Evolutionary conservation across 192 early-diverging fungal genomes (phyloP).

Genomic region (Jimgerdemannia lactiflua): DNA sequence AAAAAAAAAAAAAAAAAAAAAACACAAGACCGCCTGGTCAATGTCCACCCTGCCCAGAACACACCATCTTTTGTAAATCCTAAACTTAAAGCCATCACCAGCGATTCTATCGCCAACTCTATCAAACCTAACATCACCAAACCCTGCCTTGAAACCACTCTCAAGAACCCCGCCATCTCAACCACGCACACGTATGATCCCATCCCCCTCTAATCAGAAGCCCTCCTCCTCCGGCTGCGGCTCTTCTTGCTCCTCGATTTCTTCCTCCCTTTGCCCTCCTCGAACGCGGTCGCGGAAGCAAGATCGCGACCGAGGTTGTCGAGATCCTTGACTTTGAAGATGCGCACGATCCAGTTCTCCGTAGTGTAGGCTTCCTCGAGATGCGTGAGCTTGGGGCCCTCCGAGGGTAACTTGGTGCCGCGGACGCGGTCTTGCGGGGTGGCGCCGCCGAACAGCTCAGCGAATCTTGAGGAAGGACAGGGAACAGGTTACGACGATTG

Average conservation of each 20-base stretch:
- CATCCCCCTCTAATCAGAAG: background rate
- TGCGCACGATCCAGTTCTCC: conserved; percentile 98
- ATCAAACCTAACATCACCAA: too few species aligned
- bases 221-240: conserved; percentile 19
- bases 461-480: conserved; percentile 38
- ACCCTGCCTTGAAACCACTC: too few species aligned
- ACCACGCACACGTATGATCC: too few species aligned
- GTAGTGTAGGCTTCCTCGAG: conserved; percentile 95
- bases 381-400: conserved; percentile 75
- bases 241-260: conserved; percentile 5
- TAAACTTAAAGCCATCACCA: too few species aligned
- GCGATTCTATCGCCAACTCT: too few species aligned
- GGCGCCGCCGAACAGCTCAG: conserved; percentile 79
- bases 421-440: conserved; percentile 85
- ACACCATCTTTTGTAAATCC: too few species aligned
- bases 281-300: conserved; percentile 59
- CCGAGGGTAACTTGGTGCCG: conserved; percentile 64
- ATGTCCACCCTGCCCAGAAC: too few species aligned
- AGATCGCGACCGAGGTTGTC: conserved; percentile 88
- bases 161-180: too few species aligned
- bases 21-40: too few species aligned
- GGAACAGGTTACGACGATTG: too few species aligned
- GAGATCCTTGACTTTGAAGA: conserved; percentile 96
- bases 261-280: conserved; percentile 40
- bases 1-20: too few species aligned